Conservation (phyloP, 2,329 filamentous ascomycete species). For the Monosporascus sp. region DNA sequence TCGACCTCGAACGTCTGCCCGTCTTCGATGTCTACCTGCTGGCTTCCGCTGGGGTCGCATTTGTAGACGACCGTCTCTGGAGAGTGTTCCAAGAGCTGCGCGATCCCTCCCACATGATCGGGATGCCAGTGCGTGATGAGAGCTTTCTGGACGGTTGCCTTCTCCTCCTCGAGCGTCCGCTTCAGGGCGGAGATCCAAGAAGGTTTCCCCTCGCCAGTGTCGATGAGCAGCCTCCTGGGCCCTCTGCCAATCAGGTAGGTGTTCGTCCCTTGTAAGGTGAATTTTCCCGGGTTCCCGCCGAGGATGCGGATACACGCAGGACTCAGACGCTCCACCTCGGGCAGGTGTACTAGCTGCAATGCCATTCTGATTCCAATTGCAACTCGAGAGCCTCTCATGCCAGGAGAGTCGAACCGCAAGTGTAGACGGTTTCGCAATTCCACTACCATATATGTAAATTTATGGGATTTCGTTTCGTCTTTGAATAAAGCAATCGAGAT, state of each 20-base stretch:
- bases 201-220: constrained; percentile 78
- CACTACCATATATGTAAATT: not conserved
- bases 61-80: constrained; percentile 63
- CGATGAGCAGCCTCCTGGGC: constrained; percentile 68
- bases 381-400: constrained; percentile 16
- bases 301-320: constrained; percentile 76
- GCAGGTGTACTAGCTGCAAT: constrained; percentile 57
- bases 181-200: constrained; percentile 67
- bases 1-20: constrained; percentile 48
- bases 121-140: constrained; percentile 90
- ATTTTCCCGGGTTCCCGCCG: constrained; percentile 86
- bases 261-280: constrained; percentile 75
- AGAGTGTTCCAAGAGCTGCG: constrained; percentile 60
- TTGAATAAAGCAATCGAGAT: not conserved
- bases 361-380: constrained; percentile 45
- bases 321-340: constrained; percentile 72
- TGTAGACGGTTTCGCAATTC: not conserved
- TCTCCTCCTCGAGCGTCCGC: constrained; percentile 59
- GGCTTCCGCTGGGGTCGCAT: constrained; percentile 48
- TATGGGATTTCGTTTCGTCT: not conserved
- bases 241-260: constrained; percentile 88
- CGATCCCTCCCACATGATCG: constrained; percentile 77
- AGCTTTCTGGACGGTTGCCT: constrained; percentile 61
- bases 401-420: not conserved
- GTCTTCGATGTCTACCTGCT: constrained; percentile 47